A percentile compares a stretch with the other conserved stretches of the same genome.
Conservation (phyloP, 176 grass and related monocot species). For the Avena eriantha region DNA sequence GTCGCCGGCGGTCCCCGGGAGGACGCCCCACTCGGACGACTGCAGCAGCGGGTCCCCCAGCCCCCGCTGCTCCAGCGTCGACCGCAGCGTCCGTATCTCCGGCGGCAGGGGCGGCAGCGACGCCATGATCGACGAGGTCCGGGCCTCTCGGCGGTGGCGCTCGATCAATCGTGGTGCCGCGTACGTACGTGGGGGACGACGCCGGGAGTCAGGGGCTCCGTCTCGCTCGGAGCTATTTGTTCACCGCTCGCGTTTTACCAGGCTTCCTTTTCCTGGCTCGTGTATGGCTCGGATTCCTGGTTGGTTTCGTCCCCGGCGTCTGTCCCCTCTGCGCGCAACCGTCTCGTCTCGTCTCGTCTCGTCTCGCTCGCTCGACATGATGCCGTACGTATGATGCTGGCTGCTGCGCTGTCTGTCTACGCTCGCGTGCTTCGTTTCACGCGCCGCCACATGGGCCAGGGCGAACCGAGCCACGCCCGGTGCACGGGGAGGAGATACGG, state of each 20-base stretch:
- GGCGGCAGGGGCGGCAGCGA: slow-evolving; percentile 48
- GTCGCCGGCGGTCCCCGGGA: background rate
- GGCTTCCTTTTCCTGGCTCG: background rate
- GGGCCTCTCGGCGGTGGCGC: background rate
- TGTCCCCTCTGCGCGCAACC: background rate
- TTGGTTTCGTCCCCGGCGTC: background rate
- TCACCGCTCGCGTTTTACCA: background rate
- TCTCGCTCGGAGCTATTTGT: slow-evolving; percentile 8
- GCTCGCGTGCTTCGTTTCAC: too few relatives aligned
- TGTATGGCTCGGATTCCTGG: slow-evolving; percentile 12
- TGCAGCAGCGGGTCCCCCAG: slow-evolving; percentile 50
- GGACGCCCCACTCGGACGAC: slow-evolving; percentile 42
- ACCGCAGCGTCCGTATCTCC: slow-evolving; percentile 42
- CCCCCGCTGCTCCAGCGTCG: slow-evolving; percentile 43
- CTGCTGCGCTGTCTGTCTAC: too few relatives aligned
- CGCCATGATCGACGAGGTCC: slow-evolving; percentile 35
- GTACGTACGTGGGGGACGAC: slow-evolving; percentile 2
- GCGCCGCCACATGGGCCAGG: too few relatives aligned
- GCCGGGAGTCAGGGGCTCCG: slow-evolving; percentile 14
- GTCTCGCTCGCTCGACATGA: too few relatives aligned
- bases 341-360: background rate
- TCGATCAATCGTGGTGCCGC: slow-evolving; percentile 24
- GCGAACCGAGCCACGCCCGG: too few relatives aligned
- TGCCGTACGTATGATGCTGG: too few relatives aligned
- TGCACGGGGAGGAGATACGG: too few relatives aligned